Percentiles rank a stretch among this genome's conserved stretches.
phyloP scores from a whole-genome alignment of 140 eudicot species.

The Erigeron philadelphicus region DNA sequence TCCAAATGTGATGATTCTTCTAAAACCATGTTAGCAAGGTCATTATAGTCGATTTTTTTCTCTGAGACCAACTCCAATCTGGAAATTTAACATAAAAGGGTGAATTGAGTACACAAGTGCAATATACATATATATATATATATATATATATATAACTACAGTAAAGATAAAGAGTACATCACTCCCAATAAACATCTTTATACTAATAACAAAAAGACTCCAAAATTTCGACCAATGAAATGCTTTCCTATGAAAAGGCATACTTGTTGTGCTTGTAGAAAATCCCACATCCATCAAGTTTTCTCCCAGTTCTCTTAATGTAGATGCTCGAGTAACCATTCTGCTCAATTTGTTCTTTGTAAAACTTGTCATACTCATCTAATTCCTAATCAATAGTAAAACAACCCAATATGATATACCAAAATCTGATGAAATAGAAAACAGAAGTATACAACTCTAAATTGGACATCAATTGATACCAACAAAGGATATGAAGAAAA shows the following conservation, averaged over 20 bases:
- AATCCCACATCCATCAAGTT: constrained; percentile 92
- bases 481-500: constrained; percentile 17
- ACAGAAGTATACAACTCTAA: too few species aligned
- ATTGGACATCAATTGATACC: neutral
- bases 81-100: constrained; percentile 23
- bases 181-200: neutral
- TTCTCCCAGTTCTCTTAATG: constrained; percentile 64
- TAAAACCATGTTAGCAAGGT: constrained; percentile 53
- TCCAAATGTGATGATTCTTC: constrained; percentile 36
- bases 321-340: constrained; percentile 74
- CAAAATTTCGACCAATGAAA: neutral
- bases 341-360: constrained; percentile 61
- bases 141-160: too few species aligned
- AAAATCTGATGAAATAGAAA: neutral
- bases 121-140: too few species aligned
- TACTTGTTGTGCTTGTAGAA: constrained; percentile 69
- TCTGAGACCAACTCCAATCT: constrained; percentile 74
- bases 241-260: constrained; percentile 6
- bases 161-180: neutral
- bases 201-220: neutral
- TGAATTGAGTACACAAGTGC: neutral
- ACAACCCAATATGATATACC: neutral
- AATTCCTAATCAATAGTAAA: constrained; percentile 47
- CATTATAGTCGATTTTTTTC: constrained; percentile 83
- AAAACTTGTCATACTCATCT: constrained; percentile 78